These are phyloP conservation scores for Fusarium zealandicum DNA, from an alignment of 2,329 filamentous ascomycete species.

Conservation along the genomic window DNA sequence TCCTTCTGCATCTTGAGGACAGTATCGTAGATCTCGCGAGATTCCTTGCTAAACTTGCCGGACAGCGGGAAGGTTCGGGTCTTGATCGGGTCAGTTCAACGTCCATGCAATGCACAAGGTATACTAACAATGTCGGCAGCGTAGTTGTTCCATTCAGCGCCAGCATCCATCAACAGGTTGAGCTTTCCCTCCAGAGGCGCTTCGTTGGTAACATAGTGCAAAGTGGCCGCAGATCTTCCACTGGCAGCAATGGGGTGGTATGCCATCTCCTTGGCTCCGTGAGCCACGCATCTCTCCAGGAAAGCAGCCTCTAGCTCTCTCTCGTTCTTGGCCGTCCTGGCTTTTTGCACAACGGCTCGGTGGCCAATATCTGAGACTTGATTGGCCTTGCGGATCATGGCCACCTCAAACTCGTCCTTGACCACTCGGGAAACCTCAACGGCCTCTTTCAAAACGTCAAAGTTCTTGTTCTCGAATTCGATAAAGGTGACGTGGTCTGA, in stretches of 20 bases:
- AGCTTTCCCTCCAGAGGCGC: conserved; percentile 73
- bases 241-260: conserved; percentile 87
- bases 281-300: conserved; percentile 75
- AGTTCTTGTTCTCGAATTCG: conserved; percentile 71
- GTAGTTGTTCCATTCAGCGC: conserved; percentile 77
- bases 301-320: conserved; percentile 84
- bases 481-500: conserved; percentile 75
- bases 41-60: conserved; percentile 74
- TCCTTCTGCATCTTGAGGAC: conserved; percentile 88
- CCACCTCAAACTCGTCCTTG: conserved; percentile 79
- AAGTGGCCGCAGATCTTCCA: conserved; percentile 80
- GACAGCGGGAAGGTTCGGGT: conserved; percentile 87
- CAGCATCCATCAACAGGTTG: conserved; percentile 85
- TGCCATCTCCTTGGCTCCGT: conserved; percentile 81
- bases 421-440: conserved; percentile 73
- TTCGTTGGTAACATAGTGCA: conserved; percentile 88
- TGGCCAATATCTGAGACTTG: conserved; percentile 73
- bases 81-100: conserved; percentile 47
- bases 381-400: conserved; percentile 76
- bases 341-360: conserved; percentile 65
- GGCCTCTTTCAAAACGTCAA: conserved; percentile 62
- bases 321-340: conserved; percentile 75
- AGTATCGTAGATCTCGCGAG: conserved; percentile 78
- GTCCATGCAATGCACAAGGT: background rate
- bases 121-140: conserved; percentile 68